A percentile compares a stretch with the other conserved stretches of the same genome.
Evolutionary conservation across 225 moss, liverwort and hornwort species (phyloP).

Genomic region (Antitrichia curtipendula): DNA sequence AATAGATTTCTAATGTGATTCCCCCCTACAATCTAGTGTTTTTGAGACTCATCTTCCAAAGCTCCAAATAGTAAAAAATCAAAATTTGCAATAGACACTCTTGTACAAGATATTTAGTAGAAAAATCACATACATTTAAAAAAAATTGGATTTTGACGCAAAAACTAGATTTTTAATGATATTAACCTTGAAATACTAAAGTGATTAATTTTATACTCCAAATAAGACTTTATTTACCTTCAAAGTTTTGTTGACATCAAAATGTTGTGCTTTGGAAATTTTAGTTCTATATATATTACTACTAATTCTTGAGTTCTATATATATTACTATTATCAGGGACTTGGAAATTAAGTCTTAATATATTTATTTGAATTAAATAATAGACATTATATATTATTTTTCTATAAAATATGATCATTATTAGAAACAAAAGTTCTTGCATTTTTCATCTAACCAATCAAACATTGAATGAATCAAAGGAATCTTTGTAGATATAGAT

Average conservation of each 20-base stretch:
- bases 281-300: background rate
- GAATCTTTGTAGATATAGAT: background rate
- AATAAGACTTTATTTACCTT: background rate
- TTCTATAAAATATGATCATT: background rate
- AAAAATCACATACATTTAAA: background rate
- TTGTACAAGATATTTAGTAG: background rate
- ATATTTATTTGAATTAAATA: too few species aligned
- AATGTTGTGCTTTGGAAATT: background rate
- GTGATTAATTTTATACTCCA: accelerated
- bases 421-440: background rate
- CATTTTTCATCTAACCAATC: background rate
- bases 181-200: background rate
- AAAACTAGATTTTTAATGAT: background rate
- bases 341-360: too few species aligned
- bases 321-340: too few species aligned
- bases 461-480: background rate
- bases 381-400: background rate
- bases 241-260: background rate
- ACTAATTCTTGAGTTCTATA: background rate
- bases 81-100: background rate
- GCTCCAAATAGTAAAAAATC: too few species aligned
- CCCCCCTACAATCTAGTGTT: too few species aligned
- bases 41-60: too few species aligned
- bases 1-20: too few species aligned
- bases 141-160: too few species aligned